Conservation (phyloP, 2,329 filamentous ascomycete species). For the Seiridium cupressi region DNA sequence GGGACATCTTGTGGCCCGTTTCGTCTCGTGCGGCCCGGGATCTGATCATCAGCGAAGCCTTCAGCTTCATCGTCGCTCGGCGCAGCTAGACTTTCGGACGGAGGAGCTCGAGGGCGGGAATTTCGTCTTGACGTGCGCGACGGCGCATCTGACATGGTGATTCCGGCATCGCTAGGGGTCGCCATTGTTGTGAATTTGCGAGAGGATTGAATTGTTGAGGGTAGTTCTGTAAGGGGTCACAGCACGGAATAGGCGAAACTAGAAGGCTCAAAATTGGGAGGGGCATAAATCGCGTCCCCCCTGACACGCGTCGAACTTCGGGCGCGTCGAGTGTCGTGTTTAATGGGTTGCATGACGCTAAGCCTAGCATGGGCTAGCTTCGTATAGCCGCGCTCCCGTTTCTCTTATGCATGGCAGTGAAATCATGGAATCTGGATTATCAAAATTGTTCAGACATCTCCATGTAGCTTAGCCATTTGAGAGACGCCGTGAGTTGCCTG, state of each 20-base stretch:
- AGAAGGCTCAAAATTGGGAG: slow-evolving; percentile 15
- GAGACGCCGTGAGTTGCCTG: too few relatives aligned
- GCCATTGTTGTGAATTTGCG: slow-evolving; percentile 34
- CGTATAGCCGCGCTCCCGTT: too few relatives aligned
- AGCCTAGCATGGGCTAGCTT: too few relatives aligned
- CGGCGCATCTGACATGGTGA: slow-evolving; percentile 54
- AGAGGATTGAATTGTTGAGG: neutral
- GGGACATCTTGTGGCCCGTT: slow-evolving; percentile 55
- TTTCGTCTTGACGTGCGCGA: neutral
- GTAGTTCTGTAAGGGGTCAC: neutral
- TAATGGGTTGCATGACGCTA: slow-evolving; percentile 36
- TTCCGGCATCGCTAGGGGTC: slow-evolving; percentile 54
- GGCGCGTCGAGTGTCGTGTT: slow-evolving; percentile 16
- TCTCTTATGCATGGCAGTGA: too few relatives aligned
- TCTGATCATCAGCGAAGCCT: slow-evolving; percentile 63
- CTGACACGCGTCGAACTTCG: neutral
- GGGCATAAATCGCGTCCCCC: slow-evolving; percentile 18
- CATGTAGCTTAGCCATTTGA: too few relatives aligned
- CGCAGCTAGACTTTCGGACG: slow-evolving; percentile 59
- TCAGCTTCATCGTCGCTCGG: slow-evolving; percentile 62
- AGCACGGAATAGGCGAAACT: slow-evolving; percentile 8
- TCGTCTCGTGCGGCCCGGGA: slow-evolving; percentile 50
- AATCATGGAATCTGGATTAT: too few relatives aligned
- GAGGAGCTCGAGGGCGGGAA: slow-evolving; percentile 53
- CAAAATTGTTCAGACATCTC: too few relatives aligned